phyloP scores from a whole-genome alignment of 2,329 filamentous ascomycete species.

The Berkeleyomyces rouxiae region DNA sequence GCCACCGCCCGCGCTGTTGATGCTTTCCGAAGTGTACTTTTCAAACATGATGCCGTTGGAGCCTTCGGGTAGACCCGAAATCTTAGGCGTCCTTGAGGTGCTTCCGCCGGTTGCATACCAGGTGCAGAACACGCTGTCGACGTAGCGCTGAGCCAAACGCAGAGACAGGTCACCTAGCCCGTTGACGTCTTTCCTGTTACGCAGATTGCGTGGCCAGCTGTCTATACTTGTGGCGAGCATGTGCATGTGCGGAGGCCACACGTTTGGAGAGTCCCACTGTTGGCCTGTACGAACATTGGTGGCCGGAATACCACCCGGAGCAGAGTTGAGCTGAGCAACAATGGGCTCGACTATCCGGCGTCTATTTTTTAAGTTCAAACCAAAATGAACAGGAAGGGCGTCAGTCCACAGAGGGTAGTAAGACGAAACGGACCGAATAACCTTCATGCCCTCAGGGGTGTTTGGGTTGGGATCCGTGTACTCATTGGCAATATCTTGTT shows the following conservation, averaged over 20 bases:
- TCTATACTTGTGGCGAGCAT: conserved; percentile 45
- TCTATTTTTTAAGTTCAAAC: conserved; percentile 41
- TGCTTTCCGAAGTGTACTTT: conserved; percentile 46
- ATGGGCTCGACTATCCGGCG: conserved; percentile 37
- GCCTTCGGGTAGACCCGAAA: conserved; percentile 27
- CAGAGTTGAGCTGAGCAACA: conserved; percentile 31
- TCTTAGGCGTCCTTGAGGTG: conserved; percentile 34
- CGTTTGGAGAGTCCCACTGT: conserved; percentile 56
- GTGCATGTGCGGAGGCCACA: conserved; percentile 53
- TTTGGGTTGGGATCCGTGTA: conserved; percentile 20
- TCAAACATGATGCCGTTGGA: conserved; percentile 49
- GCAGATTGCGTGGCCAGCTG: conserved; percentile 25
- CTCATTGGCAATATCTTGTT: background rate
- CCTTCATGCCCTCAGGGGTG: conserved; percentile 34
- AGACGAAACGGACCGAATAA: conserved; percentile 41
- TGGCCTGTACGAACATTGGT: conserved; percentile 44
- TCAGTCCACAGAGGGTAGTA: conserved; percentile 56
- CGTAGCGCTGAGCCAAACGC: conserved; percentile 44
- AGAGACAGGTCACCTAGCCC: conserved; percentile 39
- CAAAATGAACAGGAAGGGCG: conserved; percentile 39
- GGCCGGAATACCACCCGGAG: conserved; percentile 41
- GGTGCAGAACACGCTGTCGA: conserved; percentile 52
- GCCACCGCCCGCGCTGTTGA: conserved; percentile 44
- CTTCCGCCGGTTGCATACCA: conserved; percentile 51
- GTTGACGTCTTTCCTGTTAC: conserved; percentile 35